Conservation (phyloP, 192 early-diverging fungal species). For the Entomortierella beljakovae region DNA sequence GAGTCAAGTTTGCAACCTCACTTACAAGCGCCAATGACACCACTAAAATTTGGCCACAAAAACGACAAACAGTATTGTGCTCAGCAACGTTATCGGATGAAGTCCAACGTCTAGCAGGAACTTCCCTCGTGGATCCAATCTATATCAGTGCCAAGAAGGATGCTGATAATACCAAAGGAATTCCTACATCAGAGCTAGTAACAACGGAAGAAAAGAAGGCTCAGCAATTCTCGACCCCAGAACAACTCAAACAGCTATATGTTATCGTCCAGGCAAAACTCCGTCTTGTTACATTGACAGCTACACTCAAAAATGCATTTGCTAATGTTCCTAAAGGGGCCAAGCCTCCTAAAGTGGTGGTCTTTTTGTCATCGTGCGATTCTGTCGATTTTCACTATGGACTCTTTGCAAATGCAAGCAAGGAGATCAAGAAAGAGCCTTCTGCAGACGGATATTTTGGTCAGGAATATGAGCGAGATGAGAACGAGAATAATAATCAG, state of each 20-base stretch:
- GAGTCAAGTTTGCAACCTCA: conserved; percentile 39
- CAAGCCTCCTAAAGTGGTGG: conserved; percentile 77
- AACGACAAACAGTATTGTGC: conserved; percentile 83
- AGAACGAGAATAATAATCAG: conserved; percentile 49
- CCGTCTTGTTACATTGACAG: conserved; percentile 86
- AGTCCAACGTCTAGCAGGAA: conserved; percentile 85
- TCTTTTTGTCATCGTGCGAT: conserved; percentile 95
- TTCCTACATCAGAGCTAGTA: conserved; percentile 40
- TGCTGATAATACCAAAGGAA: conserved; percentile 43
- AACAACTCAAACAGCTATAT: conserved; percentile 89
- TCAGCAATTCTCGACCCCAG: conserved; percentile 76
- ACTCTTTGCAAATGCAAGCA: conserved; percentile 76
- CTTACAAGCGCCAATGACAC: conserved; percentile 49
- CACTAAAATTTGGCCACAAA: conserved; percentile 65
- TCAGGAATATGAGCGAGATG: conserved; percentile 55
- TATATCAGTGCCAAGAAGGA: conserved; percentile 78
- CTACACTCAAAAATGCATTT: conserved; percentile 73
- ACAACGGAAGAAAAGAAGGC: conserved; percentile 53
- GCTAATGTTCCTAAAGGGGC: conserved; percentile 19
- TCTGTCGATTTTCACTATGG: conserved; percentile 96
- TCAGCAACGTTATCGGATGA: conserved; percentile 93
- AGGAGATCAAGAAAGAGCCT: conserved; percentile 48
- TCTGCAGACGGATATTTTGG: conserved; percentile 51
- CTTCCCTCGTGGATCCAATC: conserved; percentile 79
- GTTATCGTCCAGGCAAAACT: conserved; percentile 91